A percentile compares a stretch with the other conserved stretches of the same genome.
These are phyloP conservation scores for Selaginella moellendorffii DNA, from an alignment of 75 land plant species.

Conservation along the genomic window DNA sequence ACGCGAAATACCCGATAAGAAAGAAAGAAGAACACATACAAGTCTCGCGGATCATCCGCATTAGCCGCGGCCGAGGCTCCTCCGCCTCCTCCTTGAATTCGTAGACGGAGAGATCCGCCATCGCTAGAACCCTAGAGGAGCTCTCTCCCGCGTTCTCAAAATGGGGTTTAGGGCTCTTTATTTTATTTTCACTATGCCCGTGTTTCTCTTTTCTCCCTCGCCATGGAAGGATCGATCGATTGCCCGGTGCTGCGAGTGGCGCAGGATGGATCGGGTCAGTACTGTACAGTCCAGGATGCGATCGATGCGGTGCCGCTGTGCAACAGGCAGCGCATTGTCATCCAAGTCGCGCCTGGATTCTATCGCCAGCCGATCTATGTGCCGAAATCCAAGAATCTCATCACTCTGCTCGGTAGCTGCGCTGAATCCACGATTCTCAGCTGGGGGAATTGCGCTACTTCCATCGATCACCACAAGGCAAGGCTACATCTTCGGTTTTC, in stretches of 20 bases:
- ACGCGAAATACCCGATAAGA: background rate
- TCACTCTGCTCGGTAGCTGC: conserved; percentile 13
- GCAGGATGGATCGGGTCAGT: conserved; percentile 18
- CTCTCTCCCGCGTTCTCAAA: no score
- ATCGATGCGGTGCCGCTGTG: conserved; percentile 21
- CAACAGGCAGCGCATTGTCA: conserved; percentile 22
- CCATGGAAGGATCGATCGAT: no score
- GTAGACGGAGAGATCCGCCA: background rate
- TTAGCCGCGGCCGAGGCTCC: background rate
- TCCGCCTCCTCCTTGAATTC: background rate
- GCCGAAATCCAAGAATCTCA: conserved; percentile 19
- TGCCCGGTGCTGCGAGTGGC: background rate
- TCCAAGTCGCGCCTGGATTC: conserved; percentile 21
- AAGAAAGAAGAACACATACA: background rate
- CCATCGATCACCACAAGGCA: conserved; percentile 10
- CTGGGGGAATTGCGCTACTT: conserved; percentile 19
- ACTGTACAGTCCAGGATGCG: conserved; percentile 19
- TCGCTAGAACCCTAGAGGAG: no score
- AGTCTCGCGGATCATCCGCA: background rate
- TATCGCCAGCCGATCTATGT: conserved; percentile 20
- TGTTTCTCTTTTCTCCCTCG: no score
- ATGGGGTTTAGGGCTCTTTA: no score
- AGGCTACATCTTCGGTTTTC: background rate
- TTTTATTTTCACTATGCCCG: no score
- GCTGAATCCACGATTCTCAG: conserved; percentile 18